phyloP scores from a whole-genome alignment of 768 basidiomycete genomes.

The button mushroom (Agaricus bisporus) region DNA sequence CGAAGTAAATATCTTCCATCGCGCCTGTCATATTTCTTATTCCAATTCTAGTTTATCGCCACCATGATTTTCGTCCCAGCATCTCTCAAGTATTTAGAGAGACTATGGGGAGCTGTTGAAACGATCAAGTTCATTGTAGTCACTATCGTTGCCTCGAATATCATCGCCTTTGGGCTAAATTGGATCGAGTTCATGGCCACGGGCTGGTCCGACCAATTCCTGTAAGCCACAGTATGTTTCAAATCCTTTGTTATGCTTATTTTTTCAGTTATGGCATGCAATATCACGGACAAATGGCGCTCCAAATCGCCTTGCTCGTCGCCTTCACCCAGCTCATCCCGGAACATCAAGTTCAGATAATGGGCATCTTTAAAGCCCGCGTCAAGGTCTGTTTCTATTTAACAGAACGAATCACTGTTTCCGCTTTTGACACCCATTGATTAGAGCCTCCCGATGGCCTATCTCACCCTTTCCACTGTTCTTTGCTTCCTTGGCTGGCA shows the following conservation, averaged over 20 bases:
- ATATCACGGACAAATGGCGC: constrained; percentile 90
- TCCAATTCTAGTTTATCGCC: constrained; percentile 55
- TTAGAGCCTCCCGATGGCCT: constrained; percentile 92
- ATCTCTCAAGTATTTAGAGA: constrained; percentile 84
- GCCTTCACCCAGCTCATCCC: constrained; percentile 98
- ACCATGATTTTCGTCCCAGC: constrained; percentile 76
- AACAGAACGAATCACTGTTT: not conserved
- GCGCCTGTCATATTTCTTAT: not conserved
- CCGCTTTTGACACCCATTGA: not conserved
- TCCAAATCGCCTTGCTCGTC: constrained; percentile 85
- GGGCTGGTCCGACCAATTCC: constrained; percentile 66
- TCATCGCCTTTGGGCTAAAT: constrained; percentile 83
- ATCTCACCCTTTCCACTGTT: constrained; percentile 85
- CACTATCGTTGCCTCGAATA: constrained; percentile 73
- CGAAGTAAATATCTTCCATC: constrained; percentile 54
- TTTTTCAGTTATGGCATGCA: constrained; percentile 70
- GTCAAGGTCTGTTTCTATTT: constrained; percentile 65
- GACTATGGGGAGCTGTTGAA: constrained; percentile 89
- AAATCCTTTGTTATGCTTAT: constrained; percentile 10
- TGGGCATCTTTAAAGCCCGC: constrained; percentile 77
- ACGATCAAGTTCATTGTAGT: constrained; percentile 80
- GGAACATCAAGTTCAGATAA: constrained; percentile 93
- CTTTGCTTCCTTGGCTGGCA: constrained; percentile 80
- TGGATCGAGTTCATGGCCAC: constrained; percentile 79
- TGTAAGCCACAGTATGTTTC: constrained; percentile 44